phyloP scores from a whole-genome alignment of 306 rosid genomes.

The Trifolium pratense region DNA sequence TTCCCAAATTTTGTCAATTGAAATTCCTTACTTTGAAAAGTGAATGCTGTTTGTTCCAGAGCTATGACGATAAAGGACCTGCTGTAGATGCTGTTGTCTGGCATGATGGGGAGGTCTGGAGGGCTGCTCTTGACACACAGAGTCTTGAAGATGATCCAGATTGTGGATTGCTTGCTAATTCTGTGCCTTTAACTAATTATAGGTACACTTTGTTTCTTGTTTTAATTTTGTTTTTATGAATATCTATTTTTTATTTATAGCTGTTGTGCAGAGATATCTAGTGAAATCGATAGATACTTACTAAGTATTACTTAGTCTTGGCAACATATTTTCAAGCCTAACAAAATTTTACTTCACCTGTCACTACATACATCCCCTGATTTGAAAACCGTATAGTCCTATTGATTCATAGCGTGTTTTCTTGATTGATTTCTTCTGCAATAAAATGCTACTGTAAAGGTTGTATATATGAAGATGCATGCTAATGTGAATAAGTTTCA shows the following conservation, averaged over 20 bases:
- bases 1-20: constrained; percentile 1
- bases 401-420: constrained; percentile 32
- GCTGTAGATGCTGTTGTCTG: constrained; percentile 90
- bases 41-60: constrained; percentile 54
- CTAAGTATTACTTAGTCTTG: background rate
- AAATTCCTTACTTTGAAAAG: constrained; percentile 34
- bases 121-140: constrained; percentile 91
- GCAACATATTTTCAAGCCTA: background rate
- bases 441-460: constrained; percentile 10
- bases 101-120: constrained; percentile 98
- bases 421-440: constrained; percentile 19
- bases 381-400: constrained; percentile 17
- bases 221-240: constrained; percentile 27
- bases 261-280: constrained; percentile 20
- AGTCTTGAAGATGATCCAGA: constrained; percentile 81
- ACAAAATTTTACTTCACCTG: constrained; percentile 10
- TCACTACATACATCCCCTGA: constrained; percentile 23
- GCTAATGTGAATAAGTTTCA: constrained; percentile 16
- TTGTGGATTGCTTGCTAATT: constrained; percentile 80
- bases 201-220: constrained; percentile 58
- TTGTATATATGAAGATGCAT: constrained; percentile 16
- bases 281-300: constrained; percentile 28
- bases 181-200: constrained; percentile 82
- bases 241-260: constrained; percentile 34
- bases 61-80: constrained; percentile 93